Conservation (phyloP, 345 rosid species). For the Salix purpurea region DNA sequence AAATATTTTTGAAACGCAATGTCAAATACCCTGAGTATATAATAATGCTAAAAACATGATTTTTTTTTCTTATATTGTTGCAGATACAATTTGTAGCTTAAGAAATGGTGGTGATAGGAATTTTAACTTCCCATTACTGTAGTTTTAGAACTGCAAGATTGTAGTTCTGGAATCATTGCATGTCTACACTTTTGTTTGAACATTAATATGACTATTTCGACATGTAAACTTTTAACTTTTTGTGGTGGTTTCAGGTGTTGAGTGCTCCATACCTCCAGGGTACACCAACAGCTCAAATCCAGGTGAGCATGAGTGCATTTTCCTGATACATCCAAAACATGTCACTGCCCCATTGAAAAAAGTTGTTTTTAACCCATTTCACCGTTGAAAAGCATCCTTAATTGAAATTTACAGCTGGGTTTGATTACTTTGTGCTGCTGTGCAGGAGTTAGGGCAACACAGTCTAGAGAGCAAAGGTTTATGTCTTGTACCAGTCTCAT, state of each 20-base stretch:
- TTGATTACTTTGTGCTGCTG: not conserved
- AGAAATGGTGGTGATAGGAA: not conserved
- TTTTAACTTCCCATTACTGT: not conserved
- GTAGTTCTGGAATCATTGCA: not conserved
- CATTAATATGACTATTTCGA: not conserved
- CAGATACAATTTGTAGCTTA: not conserved
- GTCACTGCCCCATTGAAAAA: not conserved
- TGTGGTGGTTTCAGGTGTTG: conserved; percentile 59
- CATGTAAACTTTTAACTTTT: conserved; percentile 10
- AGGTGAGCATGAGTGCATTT: conserved; percentile 39
- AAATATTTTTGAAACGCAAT: too few relatives aligned
- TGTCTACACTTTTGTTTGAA: not conserved
- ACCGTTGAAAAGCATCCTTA: not conserved
- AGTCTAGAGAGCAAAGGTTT: conserved; percentile 70
- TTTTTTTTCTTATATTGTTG: not conserved
- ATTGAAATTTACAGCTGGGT: not conserved
- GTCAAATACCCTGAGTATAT: too few relatives aligned
- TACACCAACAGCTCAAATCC: conserved; percentile 35
- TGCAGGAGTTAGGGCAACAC: conserved; percentile 53
- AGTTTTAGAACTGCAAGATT: not conserved
- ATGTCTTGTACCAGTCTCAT: conserved; percentile 79
- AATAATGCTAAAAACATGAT: too few relatives aligned
- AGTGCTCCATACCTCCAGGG: conserved; percentile 92
- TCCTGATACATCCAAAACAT: not conserved
- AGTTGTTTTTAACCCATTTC: not conserved